Evolutionary conservation across 805 yeast genomes (phyloP).

Genomic region (Starmerella scarabaei): DNA sequence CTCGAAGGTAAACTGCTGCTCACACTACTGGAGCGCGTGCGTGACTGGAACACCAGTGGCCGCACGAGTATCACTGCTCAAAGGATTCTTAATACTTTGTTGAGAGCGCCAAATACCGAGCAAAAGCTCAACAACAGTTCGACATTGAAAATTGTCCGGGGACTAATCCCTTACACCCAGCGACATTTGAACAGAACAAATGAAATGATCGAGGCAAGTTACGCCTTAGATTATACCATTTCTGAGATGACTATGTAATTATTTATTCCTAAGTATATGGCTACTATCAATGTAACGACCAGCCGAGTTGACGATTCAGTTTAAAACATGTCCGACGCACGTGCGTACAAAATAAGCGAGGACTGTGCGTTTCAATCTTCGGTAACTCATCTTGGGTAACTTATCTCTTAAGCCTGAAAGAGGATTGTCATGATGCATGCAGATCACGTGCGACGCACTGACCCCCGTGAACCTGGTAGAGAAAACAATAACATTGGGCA

Average conservation of each 20-base stretch:
- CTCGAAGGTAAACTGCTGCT: conserved; percentile 49
- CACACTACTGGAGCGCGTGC: conserved; percentile 53
- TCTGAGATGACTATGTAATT: conserved; percentile 38
- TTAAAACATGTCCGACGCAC: too few species aligned
- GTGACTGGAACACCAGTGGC: conserved; percentile 93
- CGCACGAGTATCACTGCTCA: conserved; percentile 72
- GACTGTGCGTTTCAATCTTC: too few species aligned
- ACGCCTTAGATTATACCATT: conserved; percentile 68
- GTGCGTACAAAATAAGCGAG: too few species aligned
- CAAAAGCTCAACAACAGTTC: conserved; percentile 49
- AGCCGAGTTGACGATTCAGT: too few species aligned
- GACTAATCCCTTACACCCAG: conserved; percentile 77
- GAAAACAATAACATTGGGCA: too few species aligned
- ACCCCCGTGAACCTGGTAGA: too few species aligned
- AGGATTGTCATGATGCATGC: too few species aligned
- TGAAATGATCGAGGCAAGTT: conserved; percentile 73
- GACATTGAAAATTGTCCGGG: conserved; percentile 55
- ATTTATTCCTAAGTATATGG: not conserved
- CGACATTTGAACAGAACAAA: conserved; percentile 72
- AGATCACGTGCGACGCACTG: too few species aligned
- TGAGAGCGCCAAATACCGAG: conserved; percentile 39
- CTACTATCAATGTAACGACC: too few species aligned
- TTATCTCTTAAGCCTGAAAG: too few species aligned
- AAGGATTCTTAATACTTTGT: conserved; percentile 51
- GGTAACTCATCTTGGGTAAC: too few species aligned